These are phyloP conservation scores for Inga laurina DNA, from an alignment of 306 rosid genomes.

Conservation along the genomic window DNA sequence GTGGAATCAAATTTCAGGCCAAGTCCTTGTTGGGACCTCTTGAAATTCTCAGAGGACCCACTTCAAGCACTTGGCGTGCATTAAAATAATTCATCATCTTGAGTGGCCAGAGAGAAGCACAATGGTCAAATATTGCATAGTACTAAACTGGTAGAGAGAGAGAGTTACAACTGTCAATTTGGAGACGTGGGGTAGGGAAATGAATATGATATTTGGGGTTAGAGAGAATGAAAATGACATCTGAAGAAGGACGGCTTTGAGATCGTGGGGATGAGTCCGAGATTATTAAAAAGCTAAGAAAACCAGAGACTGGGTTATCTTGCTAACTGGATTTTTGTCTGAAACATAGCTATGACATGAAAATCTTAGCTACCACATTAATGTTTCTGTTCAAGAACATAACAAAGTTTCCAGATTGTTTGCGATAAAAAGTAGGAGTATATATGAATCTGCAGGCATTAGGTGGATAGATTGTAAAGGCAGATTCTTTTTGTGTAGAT, in stretches of 20 bases:
- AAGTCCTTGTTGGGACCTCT: constrained; percentile 26
- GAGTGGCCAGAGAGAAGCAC: constrained; percentile 30
- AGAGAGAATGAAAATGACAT: constrained; percentile 33
- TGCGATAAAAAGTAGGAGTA: background rate
- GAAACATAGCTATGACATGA: background rate
- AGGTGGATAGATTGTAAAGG: background rate
- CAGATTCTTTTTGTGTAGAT: background rate
- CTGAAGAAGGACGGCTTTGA: constrained; percentile 11
- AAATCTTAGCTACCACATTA: background rate
- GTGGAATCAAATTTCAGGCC: constrained; percentile 19
- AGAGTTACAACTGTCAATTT: constrained; percentile 21
- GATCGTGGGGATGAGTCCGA: constrained; percentile 29
- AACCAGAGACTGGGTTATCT: constrained; percentile 11
- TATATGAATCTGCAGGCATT: background rate
- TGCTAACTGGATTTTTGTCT: constrained; percentile 18
- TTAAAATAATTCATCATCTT: constrained; percentile 15
- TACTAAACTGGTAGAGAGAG: background rate
- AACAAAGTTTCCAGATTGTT: background rate
- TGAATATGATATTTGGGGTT: constrained; percentile 31
- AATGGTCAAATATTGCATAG: constrained; percentile 22
- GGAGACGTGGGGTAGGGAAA: constrained; percentile 8
- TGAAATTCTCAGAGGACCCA: constrained; percentile 32
- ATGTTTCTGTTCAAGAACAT: background rate
- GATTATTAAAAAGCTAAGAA: background rate
- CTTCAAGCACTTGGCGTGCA: constrained; percentile 21